Conservation (phyloP, 441 rosid genomes). For the Populus trichocarpa region DNA sequence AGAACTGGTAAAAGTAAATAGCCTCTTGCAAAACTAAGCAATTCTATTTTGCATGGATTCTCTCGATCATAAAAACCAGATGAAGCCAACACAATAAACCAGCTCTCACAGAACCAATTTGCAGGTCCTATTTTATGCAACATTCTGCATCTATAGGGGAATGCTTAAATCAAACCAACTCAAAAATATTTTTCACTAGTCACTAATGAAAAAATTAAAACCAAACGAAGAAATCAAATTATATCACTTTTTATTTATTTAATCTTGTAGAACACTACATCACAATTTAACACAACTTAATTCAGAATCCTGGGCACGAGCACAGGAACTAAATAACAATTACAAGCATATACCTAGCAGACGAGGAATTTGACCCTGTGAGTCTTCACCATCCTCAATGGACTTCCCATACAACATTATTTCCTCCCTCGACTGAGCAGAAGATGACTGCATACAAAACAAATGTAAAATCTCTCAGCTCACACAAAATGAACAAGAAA, state of each 20-base stretch:
- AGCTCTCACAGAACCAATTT: background rate
- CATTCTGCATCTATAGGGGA: background rate
- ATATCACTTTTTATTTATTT: too few relatives aligned
- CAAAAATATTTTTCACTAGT: background rate
- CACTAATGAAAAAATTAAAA: background rate
- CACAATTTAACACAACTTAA: background rate
- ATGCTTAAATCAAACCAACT: background rate
- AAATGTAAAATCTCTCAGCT: slow-evolving; percentile 2
- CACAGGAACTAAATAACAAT: background rate
- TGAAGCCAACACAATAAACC: background rate
- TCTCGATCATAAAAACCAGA: background rate
- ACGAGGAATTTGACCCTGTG: slow-evolving; percentile 70
- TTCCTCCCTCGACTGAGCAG: slow-evolving; percentile 72
- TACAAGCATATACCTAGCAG: slow-evolving; percentile 62
- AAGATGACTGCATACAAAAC: slow-evolving; percentile 51
- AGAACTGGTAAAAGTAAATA: background rate
- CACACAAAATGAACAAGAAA: background rate
- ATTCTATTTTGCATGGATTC: background rate
- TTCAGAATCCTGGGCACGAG: background rate
- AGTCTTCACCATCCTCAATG: slow-evolving; percentile 52
- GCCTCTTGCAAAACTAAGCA: background rate
- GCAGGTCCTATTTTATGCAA: background rate
- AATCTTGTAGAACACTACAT: background rate
- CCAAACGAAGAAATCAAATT: background rate
- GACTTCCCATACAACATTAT: slow-evolving; percentile 79